phyloP scores from a whole-genome alignment of 2,329 filamentous ascomycete genomes.

The Pseudopithomyces chartarum region DNA sequence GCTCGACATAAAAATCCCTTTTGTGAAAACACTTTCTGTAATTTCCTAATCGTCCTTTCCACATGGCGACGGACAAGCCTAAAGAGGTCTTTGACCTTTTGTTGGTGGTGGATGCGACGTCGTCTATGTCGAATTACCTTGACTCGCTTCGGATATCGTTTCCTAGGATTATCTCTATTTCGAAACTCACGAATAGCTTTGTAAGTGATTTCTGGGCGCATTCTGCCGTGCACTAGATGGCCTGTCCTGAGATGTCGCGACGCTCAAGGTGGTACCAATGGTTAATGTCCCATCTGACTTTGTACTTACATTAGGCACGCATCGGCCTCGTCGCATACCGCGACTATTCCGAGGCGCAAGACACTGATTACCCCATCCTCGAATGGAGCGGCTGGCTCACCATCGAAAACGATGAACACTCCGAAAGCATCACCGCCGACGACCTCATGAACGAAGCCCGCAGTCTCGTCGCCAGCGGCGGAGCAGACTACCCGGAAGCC shows the following conservation, averaged over 20 bases:
- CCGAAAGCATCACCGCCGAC: conserved; percentile 10
- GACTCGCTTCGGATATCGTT: conserved; percentile 52
- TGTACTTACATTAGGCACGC: conserved; percentile 35
- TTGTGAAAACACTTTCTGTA: neutral
- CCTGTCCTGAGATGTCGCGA: too few relatives aligned
- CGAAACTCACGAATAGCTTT: conserved; percentile 56
- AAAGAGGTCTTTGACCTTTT: conserved; percentile 50
- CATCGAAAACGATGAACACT: conserved; percentile 2
- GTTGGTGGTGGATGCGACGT: conserved; percentile 54
- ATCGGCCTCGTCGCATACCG: conserved; percentile 59
- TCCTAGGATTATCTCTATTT: conserved; percentile 58
- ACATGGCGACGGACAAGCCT: conserved; percentile 11
- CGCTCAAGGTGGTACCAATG: too few relatives aligned
- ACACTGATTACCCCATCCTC: conserved; percentile 32
- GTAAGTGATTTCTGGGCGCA: conserved; percentile 4
- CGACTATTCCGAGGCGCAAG: conserved; percentile 48
- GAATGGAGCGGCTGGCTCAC: conserved; percentile 59
- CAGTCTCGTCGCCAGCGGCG: conserved; percentile 39
- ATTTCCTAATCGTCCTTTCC: neutral
- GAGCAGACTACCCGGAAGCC: conserved; percentile 55
- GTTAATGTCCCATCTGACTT: too few relatives aligned
- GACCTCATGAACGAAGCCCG: conserved; percentile 18
- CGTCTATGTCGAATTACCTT: conserved; percentile 53
- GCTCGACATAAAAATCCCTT: neutral
- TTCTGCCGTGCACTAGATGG: too few relatives aligned